These are phyloP conservation scores for Aphanomyces cochlioides DNA, from an alignment of 352 stramenopile genomes.

Conservation along the genomic window DNA sequence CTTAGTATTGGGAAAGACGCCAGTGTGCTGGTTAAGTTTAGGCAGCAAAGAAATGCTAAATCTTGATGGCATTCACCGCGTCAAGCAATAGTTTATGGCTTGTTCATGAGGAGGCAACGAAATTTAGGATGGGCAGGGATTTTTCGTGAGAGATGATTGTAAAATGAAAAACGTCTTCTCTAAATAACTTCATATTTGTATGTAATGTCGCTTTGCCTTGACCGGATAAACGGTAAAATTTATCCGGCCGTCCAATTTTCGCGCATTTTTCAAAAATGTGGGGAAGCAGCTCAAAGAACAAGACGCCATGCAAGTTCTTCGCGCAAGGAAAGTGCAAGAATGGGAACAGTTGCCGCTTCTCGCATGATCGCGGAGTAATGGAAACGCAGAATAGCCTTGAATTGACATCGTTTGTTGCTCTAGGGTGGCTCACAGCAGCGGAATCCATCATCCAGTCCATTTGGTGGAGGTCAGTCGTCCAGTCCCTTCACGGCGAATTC, in stretches of 20 bases:
- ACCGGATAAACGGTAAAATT: conserved; percentile 3
- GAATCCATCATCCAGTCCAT: conserved; percentile 6
- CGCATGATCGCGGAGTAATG: conserved; percentile 7
- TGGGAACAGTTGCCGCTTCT: conserved; percentile 27
- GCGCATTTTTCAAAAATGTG: conserved; percentile 1
- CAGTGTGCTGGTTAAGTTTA: no score
- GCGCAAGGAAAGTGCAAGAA: conserved; percentile 22
- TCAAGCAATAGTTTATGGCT: no score
- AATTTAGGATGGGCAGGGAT: not conserved
- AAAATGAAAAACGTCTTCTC: not conserved
- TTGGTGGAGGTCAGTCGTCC: not conserved
- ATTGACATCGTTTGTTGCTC: not conserved
- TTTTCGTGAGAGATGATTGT: not conserved
- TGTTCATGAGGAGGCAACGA: no score
- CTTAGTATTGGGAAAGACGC: no score
- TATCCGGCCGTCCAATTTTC: not conserved
- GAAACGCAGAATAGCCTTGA: not conserved
- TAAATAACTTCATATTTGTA: conserved; percentile 8
- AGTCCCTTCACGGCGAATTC: conserved; percentile 2
- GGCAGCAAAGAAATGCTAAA: no score
- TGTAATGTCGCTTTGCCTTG: not conserved
- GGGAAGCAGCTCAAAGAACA: conserved; percentile 7
- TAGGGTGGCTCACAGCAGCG: not conserved
- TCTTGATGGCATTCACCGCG: no score
- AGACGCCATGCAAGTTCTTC: conserved; percentile 22